Base-by-base conservation (phyloP, 768 basidiomycete genomes). In the Sarcomyxa edulis region DNA sequence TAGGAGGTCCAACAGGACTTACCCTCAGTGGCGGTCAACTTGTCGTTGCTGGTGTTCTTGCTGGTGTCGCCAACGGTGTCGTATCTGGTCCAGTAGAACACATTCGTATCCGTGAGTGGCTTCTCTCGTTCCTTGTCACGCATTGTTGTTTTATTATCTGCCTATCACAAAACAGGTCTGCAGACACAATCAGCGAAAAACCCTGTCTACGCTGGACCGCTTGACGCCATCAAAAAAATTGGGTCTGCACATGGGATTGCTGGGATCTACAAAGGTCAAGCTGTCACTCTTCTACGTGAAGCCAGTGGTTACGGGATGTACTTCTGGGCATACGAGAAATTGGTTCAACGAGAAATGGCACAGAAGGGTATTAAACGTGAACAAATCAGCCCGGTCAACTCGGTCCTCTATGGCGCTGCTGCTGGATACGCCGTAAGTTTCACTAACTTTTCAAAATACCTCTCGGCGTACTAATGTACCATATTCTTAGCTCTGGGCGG, bases 71-170 rank as follows among this genome's bases (percentile, higher is more conserved):
- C 7, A 98, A 97, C 54, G 84, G 90, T 20, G 70, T 95, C 42
- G 92, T 96, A 25, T 94, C 93, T 1, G 92, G 93, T 1, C 95
- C 94, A 5, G 94, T 98, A 12, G 94, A 98, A 59, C 94, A 97
- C 55, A 93, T 97, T 56, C 88, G 94, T 65, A 98, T 97, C 48
- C 82, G 90, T 91, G 48, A 57, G 85, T 67, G 21, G 10, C 14
- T 32, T n/a, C 8, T 11, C 22, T 30, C 18, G 27, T 36, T n/a
- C 28, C 26, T 20, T 39, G 12, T 26, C 30, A 27, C 23, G 36
- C 37, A 37, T 36, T 43, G 12, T 30, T 8, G 5, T 25, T 18
- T 12, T 15, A 32, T 35, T 36, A n/a, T 26, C 23, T 33, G 22
- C 14, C 26, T 35, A 48, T 44, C 34, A 37, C 20, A n/a, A 47